Conservation (phyloP, 163 green algal species). For the Picocystis sp. region DNA sequence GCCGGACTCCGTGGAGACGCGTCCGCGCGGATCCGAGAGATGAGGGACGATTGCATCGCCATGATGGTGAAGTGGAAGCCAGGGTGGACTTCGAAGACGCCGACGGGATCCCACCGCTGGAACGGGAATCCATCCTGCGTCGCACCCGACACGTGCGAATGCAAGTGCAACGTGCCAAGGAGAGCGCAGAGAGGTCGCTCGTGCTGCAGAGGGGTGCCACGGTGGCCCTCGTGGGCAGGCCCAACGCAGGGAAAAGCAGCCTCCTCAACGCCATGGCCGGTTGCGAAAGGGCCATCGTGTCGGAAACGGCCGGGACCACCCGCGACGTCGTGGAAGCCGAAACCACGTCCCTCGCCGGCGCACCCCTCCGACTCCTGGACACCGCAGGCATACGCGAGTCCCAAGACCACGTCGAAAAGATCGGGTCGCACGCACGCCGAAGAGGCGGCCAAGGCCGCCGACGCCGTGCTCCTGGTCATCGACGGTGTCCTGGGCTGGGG, state of each 20-base stretch:
- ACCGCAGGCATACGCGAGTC: too few species aligned
- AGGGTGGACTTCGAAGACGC: conserved; percentile 23
- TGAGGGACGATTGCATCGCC: conserved; percentile 36
- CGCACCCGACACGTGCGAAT: too few species aligned
- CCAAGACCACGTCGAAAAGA: too few species aligned
- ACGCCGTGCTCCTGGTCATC: conserved; percentile 22
- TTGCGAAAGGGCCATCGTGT: conserved; percentile 65
- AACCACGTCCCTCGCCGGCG: conserved; percentile 37
- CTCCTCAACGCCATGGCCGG: conserved; percentile 69
- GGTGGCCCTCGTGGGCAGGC: conserved; percentile 64
- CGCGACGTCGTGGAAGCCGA: conserved; percentile 49
- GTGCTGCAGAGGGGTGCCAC: too few species aligned
- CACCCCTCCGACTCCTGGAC: conserved; percentile 64
- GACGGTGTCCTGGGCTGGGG: conserved; percentile 4
- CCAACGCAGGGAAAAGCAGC: conserved; percentile 85
- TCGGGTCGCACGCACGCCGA: too few species aligned
- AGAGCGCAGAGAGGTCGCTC: too few species aligned
- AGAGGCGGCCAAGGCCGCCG: conserved; percentile 6
- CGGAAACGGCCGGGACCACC: conserved; percentile 74
- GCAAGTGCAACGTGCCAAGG: too few species aligned
- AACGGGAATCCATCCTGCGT: too few species aligned
- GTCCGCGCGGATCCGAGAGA: conserved; percentile 10
- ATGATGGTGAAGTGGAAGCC: conserved; percentile 76
- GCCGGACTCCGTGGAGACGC: conserved; percentile 45
- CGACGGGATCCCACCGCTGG: too few species aligned